Evolutionary conservation across 176 grass and related monocot genomes (phyloP), one percentile per base, ranked within the genome.

Genomic region (Eleusine coracana): DNA sequence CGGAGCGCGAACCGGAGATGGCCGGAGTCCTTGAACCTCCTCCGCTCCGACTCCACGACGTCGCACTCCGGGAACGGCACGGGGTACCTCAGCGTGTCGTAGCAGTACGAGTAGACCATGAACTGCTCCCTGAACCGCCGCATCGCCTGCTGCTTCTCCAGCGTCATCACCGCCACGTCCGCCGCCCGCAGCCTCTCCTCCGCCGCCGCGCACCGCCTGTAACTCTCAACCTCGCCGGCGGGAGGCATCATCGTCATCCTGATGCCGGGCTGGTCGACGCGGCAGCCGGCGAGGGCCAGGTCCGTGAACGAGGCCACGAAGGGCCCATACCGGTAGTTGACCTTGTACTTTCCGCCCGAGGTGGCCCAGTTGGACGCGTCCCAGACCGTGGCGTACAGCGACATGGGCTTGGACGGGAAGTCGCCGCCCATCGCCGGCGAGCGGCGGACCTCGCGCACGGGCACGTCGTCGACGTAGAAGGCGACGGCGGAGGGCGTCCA

Each of bases 391-490:
- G 92, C 92, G 55, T 98, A 98, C 6, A 95, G 84, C 1, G 92
- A 82, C 95, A 95, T 98, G 51, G 95, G 92, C 86, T 98, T 98
- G 40, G 90, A 81, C 3, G 95, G 95, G 86, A 94, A 98, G 81
- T 94, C 90, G 1, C 69, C 86, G 45, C 71, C 84, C 90, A 89
- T 92, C 37, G 73, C 88, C 10, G 61, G 31, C 0, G 44, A 5
- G 3, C 82, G 90, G 23, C 76, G 80, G 15, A 97, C 90, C 85
- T 94, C 86, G 54, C 95, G 81, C 38, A 94, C 85, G 20, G 95
- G 95, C 2, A 77, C 78, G 85, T 97, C 90, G 78, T 97, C 95
- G 0, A 94, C 52, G 81, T 89, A 97, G 85, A 97, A 97, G 28
- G 79, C 66, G 11, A 85, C 71, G 65, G 71, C 56, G 65, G 48